Evolutionary conservation across 2,329 filamentous ascomycete genomes (phyloP).

Genomic region (Aspergillus fumigatiaffinis): DNA sequence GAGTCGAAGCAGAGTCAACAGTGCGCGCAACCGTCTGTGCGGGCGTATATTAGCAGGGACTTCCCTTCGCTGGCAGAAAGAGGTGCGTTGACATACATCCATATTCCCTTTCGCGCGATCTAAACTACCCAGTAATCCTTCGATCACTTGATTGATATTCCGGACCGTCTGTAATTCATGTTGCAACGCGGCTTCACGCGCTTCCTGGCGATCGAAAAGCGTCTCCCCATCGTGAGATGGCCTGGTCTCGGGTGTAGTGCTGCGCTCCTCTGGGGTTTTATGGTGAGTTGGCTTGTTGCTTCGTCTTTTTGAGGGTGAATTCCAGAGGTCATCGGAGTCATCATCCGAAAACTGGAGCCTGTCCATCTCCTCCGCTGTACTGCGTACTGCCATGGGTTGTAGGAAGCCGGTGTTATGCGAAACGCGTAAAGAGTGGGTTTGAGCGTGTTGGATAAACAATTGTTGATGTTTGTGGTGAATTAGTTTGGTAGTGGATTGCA

Average conservation of each 20-base stretch:
- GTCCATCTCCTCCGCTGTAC: conserved; percentile 48
- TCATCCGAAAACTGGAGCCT: conserved; percentile 53
- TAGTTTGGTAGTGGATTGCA: not conserved
- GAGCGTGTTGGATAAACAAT: not conserved
- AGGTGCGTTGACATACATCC: conserved; percentile 34
- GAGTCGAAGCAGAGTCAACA: conserved; percentile 78
- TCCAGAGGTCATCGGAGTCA: conserved; percentile 55
- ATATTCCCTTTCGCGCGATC: conserved; percentile 48
- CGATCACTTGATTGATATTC: conserved; percentile 83
- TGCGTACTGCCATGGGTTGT: conserved; percentile 29
- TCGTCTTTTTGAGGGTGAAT: conserved; percentile 49
- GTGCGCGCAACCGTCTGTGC: conserved; percentile 77
- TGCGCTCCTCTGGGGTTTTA: conserved; percentile 38
- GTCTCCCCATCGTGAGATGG: conserved; percentile 47
- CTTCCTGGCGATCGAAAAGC: conserved; percentile 60
- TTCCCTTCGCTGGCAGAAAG: not conserved
- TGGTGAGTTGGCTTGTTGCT: conserved; percentile 28
- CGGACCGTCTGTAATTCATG: conserved; percentile 79
- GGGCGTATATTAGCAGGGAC: not conserved
- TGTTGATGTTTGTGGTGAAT: not conserved
- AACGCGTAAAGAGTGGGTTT: not conserved
- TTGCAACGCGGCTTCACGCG: conserved; percentile 68
- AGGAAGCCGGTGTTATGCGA: not conserved
- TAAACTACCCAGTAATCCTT: conserved; percentile 49
- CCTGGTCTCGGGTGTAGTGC: conserved; percentile 24